phyloP scores from a whole-genome alignment of 2,329 filamentous ascomycete species.

The Fusarium sublunatum region DNA sequence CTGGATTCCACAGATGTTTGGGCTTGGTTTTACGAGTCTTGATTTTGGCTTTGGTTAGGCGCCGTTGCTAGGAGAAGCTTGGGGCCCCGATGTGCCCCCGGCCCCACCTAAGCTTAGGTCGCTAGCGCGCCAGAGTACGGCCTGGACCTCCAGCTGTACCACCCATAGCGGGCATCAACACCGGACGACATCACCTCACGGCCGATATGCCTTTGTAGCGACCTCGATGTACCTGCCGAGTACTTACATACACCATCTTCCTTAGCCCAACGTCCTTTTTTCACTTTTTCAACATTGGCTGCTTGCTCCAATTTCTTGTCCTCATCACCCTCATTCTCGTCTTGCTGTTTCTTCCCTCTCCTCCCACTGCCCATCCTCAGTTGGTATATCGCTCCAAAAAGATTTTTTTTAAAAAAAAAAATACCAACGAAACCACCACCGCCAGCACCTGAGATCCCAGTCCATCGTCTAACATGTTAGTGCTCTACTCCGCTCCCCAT shows the following conservation, averaged over 20 bases:
- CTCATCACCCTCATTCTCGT: constrained; percentile 3
- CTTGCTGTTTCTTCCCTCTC: not conserved
- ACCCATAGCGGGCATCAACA: constrained; percentile 26
- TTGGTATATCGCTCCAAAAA: constrained; percentile 19
- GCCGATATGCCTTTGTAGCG: constrained; percentile 14
- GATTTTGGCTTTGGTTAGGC: constrained; percentile 42
- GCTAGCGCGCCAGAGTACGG: constrained; percentile 36
- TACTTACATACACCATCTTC: constrained; percentile 33
- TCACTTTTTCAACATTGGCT: constrained; percentile 2
- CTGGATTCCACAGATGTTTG: constrained; percentile 28
- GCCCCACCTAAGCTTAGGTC: constrained; percentile 41
- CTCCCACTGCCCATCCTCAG: not conserved
- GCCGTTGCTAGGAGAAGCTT: constrained; percentile 47
- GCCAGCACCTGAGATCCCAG: constrained; percentile 15
- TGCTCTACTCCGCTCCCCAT: constrained; percentile 35
- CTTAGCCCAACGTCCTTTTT: constrained; percentile 22
- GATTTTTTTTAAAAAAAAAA: too few species aligned
- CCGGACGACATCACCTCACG: too few species aligned
- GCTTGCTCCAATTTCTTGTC: constrained; percentile 22
- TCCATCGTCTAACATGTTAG: constrained; percentile 20
- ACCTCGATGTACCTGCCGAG: constrained; percentile 35
- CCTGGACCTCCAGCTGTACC: constrained; percentile 37
- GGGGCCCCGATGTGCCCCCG: constrained; percentile 30
- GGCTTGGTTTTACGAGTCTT: constrained; percentile 25
- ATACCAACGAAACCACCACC: too few species aligned